Base-by-base conservation (phyloP, 176 grass and related monocot genomes). In the Zea mays region DNA sequence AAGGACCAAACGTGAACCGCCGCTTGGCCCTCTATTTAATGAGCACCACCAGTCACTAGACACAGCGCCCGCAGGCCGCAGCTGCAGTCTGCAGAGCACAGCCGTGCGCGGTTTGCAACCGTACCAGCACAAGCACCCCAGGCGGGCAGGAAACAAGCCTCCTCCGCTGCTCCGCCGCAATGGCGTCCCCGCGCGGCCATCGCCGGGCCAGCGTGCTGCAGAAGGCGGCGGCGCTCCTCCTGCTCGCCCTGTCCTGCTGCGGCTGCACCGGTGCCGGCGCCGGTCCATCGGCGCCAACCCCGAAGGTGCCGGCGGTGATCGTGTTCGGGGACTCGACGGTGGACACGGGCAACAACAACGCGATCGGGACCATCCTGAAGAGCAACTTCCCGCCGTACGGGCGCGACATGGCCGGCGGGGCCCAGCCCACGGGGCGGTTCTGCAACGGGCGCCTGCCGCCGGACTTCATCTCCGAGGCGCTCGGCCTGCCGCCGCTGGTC, bases 281-380 rank as follows among this genome's bases (percentile, higher is more conserved):
- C 4, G 9, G 37, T 39, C 38, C 38, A 39, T 38, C 38, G 19
- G 3, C 41, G 62, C 41, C 38, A 11, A 11, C 21, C 34, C 3
- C 45, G 6, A 65, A 36, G 2, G 81, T 98, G 45, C 85, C 95
- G 10, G 95, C 95, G 39, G 61, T 92, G 80, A 94, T 98, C 77
- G 92, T 94, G 61, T 98, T 98, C 87, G 95, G 95, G 0, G 91
- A 94, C 85, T 98, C 91, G 56, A 94, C 95, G 54, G 91, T 94
- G 50, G 95, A 98, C 85, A 62, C 91, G 37, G 95, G 95, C 65
- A 98, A 98, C 88, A 94, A 94, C 85, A 94, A 98, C 77, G 69
- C 2, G 10, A 81, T 97, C 72, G 17, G 5, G 10, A 93, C 94
- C 19, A n/a, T 79, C n/a, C 80, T 91, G 33, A 93, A 85, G 84